A percentile compares a stretch with the other conserved stretches of the same genome.
Conservation (phyloP, 352 stramenopile species). For the Phytophthora aleatoria region DNA sequence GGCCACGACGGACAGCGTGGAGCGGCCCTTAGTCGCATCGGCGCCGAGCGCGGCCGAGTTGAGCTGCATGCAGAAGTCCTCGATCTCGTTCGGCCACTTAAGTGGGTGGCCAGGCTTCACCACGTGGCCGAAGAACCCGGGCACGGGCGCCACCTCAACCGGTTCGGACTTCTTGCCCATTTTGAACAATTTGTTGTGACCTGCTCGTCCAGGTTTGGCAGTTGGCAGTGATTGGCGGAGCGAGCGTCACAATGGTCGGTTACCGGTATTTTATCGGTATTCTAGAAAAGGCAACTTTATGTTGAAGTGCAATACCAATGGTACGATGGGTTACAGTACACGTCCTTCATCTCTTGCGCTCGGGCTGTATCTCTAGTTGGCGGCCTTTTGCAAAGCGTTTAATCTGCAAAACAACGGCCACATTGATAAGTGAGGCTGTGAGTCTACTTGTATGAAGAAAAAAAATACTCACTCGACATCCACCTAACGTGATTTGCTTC, state of each 20-base stretch:
- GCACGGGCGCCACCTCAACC: constrained; percentile 54
- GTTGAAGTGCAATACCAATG: neutral
- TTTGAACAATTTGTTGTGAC: neutral
- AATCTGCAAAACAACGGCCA: constrained; percentile 28
- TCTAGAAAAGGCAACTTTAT: constrained; percentile 1
- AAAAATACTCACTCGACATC: constrained; percentile 59
- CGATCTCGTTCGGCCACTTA: constrained; percentile 68
- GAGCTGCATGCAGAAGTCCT: constrained; percentile 80
- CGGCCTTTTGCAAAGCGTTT: constrained; percentile 36
- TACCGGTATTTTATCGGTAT: constrained; percentile 9
- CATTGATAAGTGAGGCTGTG: neutral
- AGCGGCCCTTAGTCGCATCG: constrained; percentile 57
- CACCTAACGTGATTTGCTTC: constrained; percentile 71
- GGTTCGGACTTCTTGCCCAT: constrained; percentile 36
- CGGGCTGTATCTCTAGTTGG: constrained; percentile 44
- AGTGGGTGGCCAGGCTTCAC: constrained; percentile 72
- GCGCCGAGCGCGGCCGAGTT: constrained; percentile 74
- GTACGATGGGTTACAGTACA: neutral
- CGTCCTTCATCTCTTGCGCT: constrained; percentile 18
- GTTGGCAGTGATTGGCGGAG: constrained; percentile 7
- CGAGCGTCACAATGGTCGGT: neutral
- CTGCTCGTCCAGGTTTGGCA: neutral
- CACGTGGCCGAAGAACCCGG: constrained; percentile 82
- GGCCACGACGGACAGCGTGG: constrained; percentile 70
- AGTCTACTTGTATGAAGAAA: neutral